Conservation (phyloP, 257 asterid species). For the Anisodus acutangulus region DNA sequence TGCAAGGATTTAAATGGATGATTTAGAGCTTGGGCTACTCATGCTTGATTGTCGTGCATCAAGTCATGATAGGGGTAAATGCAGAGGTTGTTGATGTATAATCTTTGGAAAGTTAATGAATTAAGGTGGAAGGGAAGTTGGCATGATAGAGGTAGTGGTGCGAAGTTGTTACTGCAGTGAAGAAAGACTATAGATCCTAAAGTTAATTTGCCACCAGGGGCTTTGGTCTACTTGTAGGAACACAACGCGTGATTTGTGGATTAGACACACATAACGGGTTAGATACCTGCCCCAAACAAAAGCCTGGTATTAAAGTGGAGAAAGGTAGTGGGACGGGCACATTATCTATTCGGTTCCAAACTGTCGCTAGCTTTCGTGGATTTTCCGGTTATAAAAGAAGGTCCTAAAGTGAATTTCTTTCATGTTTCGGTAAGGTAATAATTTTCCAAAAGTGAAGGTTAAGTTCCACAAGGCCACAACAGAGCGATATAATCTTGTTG, state of each 20-base stretch:
- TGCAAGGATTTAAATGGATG: neutral
- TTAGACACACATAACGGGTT: too few relatives aligned
- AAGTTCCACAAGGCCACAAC: neutral
- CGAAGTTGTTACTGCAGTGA: neutral
- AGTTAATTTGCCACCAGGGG: too few relatives aligned
- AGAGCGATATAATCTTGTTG: neutral
- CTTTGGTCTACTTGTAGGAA: too few relatives aligned
- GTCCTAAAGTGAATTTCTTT: neutral
- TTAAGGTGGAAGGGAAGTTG: neutral
- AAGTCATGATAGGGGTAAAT: neutral
- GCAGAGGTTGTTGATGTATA: neutral
- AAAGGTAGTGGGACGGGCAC: too few relatives aligned
- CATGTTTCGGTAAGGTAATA: neutral
- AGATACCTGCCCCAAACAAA: too few relatives aligned
- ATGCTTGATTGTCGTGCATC: neutral
- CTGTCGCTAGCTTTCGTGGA: too few relatives aligned
- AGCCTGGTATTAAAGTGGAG: too few relatives aligned
- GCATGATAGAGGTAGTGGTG: neutral
- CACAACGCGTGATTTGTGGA: too few relatives aligned
- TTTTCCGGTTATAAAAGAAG: neutral
- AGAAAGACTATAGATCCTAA: neutral
- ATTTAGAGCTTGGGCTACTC: neutral
- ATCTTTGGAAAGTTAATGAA: neutral
- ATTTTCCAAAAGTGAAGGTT: neutral
- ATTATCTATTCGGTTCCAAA: too few relatives aligned